Base-by-base conservation (phyloP, 2,329 filamentous ascomycete species). In the Aspergillus clavatus region DNA sequence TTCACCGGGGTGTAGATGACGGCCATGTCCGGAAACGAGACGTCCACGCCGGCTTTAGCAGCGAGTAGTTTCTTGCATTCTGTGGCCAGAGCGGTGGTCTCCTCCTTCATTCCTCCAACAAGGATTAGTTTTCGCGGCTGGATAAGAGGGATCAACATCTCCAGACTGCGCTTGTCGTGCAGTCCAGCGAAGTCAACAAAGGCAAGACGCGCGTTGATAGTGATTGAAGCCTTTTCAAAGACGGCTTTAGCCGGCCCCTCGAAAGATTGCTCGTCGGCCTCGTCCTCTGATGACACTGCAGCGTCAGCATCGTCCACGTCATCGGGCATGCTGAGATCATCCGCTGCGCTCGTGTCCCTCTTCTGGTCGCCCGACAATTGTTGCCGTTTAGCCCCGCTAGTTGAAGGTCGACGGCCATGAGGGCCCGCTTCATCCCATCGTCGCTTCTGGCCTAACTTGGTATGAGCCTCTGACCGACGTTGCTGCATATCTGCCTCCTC, bases 141-240 rank as follows among this genome's bases (percentile, higher is more conserved):
- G 54, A 98, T 95, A 5, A 97, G 79, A 0, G 93, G 93, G 40
- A 98, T 89, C 43, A 98, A 72, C 84, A 96, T 96, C 67, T 91
- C 88, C 39, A 98, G 73, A 66, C 89, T 95, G 55, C 91, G 86
- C 65, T 90, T 90, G 63, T 97, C 93, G 66, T 97, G 91, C 19
- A 97, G 72, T 19, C 91, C 93, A 41, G 86, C 84, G 62, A 95
- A 96, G 68, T 98, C 93, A 42, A 98, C 83, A 65, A 87, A 93
- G 2, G 87, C 86, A 53, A 98, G 82, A 38, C 84, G 82, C 40
- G 93, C 74, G 52, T 87, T 83, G 46, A 91, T 74, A 8, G 76
- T 73, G 21, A 97, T 65, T 1, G 72, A 79, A 39, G 84, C 78
- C 0, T 76, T 79, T 8, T 76, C 77, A 52, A 85, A 78, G 7